phyloP scores from a whole-genome alignment of 2,329 filamentous ascomycete species.

The Fusarium algeriense region DNA sequence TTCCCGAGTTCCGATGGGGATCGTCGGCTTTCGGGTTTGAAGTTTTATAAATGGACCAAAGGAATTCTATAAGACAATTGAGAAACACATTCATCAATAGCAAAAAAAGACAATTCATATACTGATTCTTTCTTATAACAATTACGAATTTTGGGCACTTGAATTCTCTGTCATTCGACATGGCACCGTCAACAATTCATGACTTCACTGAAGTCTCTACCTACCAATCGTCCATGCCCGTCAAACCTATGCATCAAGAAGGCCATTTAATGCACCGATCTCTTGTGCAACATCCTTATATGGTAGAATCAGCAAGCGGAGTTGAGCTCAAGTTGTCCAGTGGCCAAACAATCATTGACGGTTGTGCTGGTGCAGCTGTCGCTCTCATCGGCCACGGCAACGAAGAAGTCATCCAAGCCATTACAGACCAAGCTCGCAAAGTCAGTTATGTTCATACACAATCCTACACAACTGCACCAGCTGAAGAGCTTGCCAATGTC shows the following conservation, averaged over 20 bases:
- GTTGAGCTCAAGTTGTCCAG: neutral
- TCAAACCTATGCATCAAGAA: conserved; percentile 10
- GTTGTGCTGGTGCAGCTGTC: conserved; percentile 14
- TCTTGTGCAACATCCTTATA: conserved; percentile 20
- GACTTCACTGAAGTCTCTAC: neutral
- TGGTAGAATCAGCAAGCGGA: conserved; percentile 6
- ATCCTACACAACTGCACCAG: conserved; percentile 20
- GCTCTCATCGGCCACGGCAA: conserved; percentile 10
- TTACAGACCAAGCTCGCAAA: conserved; percentile 13
- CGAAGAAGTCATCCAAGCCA: conserved; percentile 19
- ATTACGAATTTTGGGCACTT: rapidly evolving
- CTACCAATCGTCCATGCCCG: neutral
- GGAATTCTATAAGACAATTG: rapidly evolving
- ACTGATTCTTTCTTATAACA: too few relatives aligned
- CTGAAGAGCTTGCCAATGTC: conserved; percentile 4
- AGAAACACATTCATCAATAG: rapidly evolving
- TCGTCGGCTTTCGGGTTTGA: conserved; percentile 30
- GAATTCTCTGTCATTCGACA: neutral
- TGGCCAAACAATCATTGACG: conserved; percentile 18
- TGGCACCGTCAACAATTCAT: conserved; percentile 1
- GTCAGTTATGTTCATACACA: conserved; percentile 26
- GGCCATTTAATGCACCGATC: conserved; percentile 19
- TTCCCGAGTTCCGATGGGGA: conserved; percentile 23
- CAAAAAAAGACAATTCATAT: too few relatives aligned
- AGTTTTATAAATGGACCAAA: conserved; percentile 5